phyloP scores from a whole-genome alignment of 2,329 filamentous ascomycete genomes.

The Tolypocladium amazonense region DNA sequence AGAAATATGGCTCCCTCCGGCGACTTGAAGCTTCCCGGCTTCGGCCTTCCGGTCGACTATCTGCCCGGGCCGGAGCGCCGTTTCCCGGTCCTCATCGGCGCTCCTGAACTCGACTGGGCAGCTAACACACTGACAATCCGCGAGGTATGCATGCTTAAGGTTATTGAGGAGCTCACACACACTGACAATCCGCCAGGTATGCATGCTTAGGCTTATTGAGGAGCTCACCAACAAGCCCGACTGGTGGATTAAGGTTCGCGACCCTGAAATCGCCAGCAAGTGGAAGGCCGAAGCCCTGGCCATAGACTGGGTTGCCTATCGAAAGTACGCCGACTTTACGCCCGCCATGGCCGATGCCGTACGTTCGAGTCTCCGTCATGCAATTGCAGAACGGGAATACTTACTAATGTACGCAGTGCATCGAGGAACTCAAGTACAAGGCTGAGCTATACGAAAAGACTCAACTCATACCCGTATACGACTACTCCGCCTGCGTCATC shows the following conservation, averaged over 20 bases:
- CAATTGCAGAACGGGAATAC: not conserved
- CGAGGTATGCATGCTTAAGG: constrained; percentile 20
- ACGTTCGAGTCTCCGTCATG: not conserved
- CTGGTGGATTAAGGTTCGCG: constrained; percentile 21
- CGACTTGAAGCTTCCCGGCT: constrained; percentile 11
- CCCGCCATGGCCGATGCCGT: not conserved
- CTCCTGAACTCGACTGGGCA: constrained; percentile 7
- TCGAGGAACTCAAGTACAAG: constrained; percentile 20
- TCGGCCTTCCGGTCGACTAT: constrained; percentile 12
- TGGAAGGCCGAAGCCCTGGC: not conserved
- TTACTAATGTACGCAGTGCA: constrained; percentile 11
- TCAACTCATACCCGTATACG: constrained; percentile 20
- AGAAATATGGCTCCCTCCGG: not conserved
- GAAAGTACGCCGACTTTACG: not conserved
- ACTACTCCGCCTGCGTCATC: constrained; percentile 19
- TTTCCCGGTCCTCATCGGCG: constrained; percentile 12
- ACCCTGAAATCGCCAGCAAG: constrained; percentile 5
- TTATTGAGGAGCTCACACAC: constrained; percentile 21
- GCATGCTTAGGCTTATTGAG: constrained; percentile 20
- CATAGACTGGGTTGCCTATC: not conserved
- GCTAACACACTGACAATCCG: constrained; percentile 17
- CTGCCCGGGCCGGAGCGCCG: not conserved
- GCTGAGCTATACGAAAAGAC: constrained; percentile 20
- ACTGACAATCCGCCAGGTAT: constrained; percentile 19
- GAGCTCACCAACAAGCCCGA: constrained; percentile 22